Base-by-base conservation (phyloP, 2,329 filamentous ascomycete species). In the Curvularia sp. region DNA sequence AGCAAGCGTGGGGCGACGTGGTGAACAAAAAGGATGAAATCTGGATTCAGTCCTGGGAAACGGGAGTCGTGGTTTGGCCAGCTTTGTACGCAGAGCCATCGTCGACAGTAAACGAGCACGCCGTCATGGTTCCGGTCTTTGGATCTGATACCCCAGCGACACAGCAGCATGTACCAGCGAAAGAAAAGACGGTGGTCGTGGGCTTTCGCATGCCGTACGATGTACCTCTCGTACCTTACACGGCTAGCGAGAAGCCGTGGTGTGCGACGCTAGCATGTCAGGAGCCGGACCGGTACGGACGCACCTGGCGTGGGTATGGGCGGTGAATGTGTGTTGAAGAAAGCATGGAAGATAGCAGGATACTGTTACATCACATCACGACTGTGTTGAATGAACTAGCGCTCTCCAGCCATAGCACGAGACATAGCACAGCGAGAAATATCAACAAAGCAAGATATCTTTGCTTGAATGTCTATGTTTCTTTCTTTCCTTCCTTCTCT, bases 21-120 rank as follows among this genome's bases (percentile, higher is more conserved):
- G 75, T 74, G 7, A 86, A 84, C 60, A 75, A 80, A 3, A 79
- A 82, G 0, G 86, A 85, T 0, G 85, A 91, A 67, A 61, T 92
- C 30, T 84, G 88, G 35, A 86, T 96, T 28, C 88, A 89, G 57
- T 95, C 91, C 30, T 97, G 89, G 81, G 93, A 97, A 74, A 85
- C 92, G 31, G 93, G 93, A 0, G 91, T 97, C 1, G 73, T 96
- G 47, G 84, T 96, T 0, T 96, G 92, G 91, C 92, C 93, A 0
- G 86, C 72, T 20, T 67, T 87, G 26, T 83, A 82, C 47, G 62
- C 59, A 12, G 41, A 20, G 26, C 12, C 48, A 7, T 47, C 44
- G 7, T 54, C 54, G 1, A 56, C 35, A 38, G 35, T 15, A 2
- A 7, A 38, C 7, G 35, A 38, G 5, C 60, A 70, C 8, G 64